Conservation (phyloP, 208 protist genomes). For the Leptomonas pyrrhocoris region DNA sequence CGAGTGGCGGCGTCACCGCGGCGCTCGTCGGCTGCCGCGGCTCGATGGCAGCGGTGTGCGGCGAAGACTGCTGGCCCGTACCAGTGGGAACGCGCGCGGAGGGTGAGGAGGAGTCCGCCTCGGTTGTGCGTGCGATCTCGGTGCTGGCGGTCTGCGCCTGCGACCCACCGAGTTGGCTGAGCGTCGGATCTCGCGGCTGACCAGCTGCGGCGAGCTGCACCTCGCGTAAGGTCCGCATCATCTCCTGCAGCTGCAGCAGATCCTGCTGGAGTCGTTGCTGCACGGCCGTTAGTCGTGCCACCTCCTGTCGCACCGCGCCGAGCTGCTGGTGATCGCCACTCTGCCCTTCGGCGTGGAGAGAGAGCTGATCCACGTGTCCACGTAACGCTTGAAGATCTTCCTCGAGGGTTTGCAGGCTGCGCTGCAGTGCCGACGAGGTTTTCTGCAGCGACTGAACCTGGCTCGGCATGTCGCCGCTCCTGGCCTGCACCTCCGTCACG, state of each 20-base stretch:
- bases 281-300: conserved; percentile 12
- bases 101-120: conserved; percentile 25
- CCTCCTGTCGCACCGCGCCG: conserved; percentile 25
- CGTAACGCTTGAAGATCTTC: conserved; percentile 14
- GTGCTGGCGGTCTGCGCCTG: conserved; percentile 36
- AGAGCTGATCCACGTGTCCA: conserved; percentile 16
- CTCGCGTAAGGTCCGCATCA: conserved; percentile 13
- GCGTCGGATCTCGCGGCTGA: conserved; percentile 1
- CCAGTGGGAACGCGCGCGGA: conserved; percentile 22
- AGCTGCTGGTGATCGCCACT: conserved; percentile 16
- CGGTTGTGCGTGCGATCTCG: conserved; percentile 21
- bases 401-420: conserved; percentile 18
- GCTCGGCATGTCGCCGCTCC: conserved; percentile 2
- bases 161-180: conserved; percentile 15
- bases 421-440: conserved; percentile 3
- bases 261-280: conserved; percentile 29
- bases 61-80: neutral
- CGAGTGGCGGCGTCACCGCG: neutral
- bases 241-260: conserved; percentile 24
- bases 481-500: conserved; percentile 11
- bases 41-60: neutral
- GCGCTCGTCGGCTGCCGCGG: neutral
- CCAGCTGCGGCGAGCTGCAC: neutral
- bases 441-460: conserved; percentile 19
- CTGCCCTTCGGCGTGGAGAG: conserved; percentile 14